Conservation (phyloP, 2,329 filamentous ascomycete species). For the Xylaria arbuscula region DNA sequence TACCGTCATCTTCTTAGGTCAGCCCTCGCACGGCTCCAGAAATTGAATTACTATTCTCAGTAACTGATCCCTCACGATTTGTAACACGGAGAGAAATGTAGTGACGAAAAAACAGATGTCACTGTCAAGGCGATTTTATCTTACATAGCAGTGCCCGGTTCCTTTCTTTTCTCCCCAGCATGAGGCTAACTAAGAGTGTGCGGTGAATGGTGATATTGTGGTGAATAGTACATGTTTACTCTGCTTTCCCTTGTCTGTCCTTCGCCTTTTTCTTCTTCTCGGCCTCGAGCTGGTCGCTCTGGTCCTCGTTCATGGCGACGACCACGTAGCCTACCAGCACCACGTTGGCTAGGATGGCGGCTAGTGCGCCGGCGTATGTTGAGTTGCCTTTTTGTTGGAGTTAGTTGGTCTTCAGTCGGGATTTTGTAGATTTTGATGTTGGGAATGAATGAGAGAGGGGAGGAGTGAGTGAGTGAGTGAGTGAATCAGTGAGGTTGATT, state of each 20-base stretch:
- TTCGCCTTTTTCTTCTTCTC: slow-evolving; percentile 57
- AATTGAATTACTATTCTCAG: too few relatives aligned
- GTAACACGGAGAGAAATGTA: neutral
- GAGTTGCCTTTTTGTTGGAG: slow-evolving; percentile 75
- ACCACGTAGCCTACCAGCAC: slow-evolving; percentile 91
- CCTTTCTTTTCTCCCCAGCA: neutral
- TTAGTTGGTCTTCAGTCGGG: neutral
- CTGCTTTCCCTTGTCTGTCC: slow-evolving; percentile 43
- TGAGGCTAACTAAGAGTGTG: too few relatives aligned
- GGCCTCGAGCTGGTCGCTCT: slow-evolving; percentile 60
- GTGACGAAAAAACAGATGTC: neutral
- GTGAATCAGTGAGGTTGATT: neutral
- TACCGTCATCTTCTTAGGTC: neutral
- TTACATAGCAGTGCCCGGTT: neutral
- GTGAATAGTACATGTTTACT: slow-evolving; percentile 24
- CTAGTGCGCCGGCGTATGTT: slow-evolving; percentile 85
- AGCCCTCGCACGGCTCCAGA: too few relatives aligned
- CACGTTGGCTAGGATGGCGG: slow-evolving; percentile 90
- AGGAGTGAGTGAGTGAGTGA: neutral
- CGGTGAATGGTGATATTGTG: too few relatives aligned
- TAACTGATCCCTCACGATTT: neutral
- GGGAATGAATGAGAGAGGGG: neutral
- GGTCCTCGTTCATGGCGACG: slow-evolving; percentile 90
- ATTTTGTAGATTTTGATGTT: neutral
- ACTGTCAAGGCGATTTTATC: neutral